Base-by-base conservation (phyloP, 768 basidiomycete genomes). In the Leccinellum rugosiceps region DNA sequence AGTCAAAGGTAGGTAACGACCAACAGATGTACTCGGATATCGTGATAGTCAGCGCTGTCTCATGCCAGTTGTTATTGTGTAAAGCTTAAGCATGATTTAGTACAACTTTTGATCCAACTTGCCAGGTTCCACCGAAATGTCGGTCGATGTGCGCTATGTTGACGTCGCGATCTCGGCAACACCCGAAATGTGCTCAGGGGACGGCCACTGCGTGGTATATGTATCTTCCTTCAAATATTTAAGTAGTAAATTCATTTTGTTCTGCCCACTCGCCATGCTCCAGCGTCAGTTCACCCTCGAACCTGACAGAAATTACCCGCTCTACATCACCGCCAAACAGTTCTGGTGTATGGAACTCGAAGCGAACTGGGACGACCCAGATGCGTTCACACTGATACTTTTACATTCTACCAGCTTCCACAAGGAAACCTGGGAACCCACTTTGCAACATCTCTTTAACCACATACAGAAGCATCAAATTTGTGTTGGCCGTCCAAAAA, bases 361-460 rank as follows among this genome's bases (percentile, higher is more conserved):
- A 25, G 65, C 61, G 1, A 63, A 78, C 53, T 62, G 63, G 46
- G 53, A 63, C 8, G 73, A 80, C 62, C 74, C 72, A 6, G 71
- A 77, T 34, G 83, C 79, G 5, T 65, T 81, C 57, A 87, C 86
- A 0, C 74, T 87, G 32, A 72, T 88, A 31, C 64, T 86, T n/a
- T 72, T 87, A 2, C 87, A 88, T 66, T 82, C 85, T 4, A 88
- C 87, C 2, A 85, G 86, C 67, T 88, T 86, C 63, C 86, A 87
- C 73, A 88, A 88, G 67, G 87, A 89, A 71, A 84, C 81, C 3
- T 88, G 84, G 85, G 84, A 86, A 60, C 84, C 87, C 2, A 78
- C 80, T 4, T 61, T 88, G 14, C 75, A 76, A 23, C 73, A 72
- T 14, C 60, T 89, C 23, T 82, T 86, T 50, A 46, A 68, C 0